Percentiles rank a stretch among this genome's conserved stretches.
phyloP scores from a whole-genome alignment of 805 yeast species.

The Saccharomycodes ludwigii region DNA sequence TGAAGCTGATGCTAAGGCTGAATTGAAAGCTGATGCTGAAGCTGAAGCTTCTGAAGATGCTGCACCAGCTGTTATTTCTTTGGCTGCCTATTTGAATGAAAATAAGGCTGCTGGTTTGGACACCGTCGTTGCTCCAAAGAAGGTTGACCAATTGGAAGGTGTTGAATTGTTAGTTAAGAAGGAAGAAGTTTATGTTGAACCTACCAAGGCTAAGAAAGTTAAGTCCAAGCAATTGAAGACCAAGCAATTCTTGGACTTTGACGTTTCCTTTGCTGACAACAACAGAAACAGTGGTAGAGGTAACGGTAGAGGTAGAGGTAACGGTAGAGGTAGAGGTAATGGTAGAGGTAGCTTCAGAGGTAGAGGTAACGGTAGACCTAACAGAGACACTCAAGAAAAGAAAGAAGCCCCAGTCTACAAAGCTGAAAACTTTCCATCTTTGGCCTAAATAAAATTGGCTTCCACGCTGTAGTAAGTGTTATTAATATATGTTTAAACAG shows the following conservation, averaged over 20 bases:
- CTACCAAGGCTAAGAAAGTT: conserved; percentile 53
- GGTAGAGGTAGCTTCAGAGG: conserved; percentile 19
- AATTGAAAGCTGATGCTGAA: conserved; percentile 46
- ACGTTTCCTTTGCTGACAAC: conserved; percentile 54
- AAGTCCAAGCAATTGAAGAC: conserved; percentile 71
- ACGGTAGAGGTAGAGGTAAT: conserved; percentile 11
- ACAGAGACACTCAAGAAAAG: conserved; percentile 20
- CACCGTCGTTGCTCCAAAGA: conserved; percentile 25
- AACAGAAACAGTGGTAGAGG: conserved; percentile 23
- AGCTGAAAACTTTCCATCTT: conserved; percentile 67
- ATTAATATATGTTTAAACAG: neutral
- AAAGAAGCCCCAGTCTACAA: conserved; percentile 29
- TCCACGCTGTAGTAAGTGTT: conserved; percentile 1
- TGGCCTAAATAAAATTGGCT: conserved; percentile 30
- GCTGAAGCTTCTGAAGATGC: conserved; percentile 38
- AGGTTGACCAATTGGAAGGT: conserved; percentile 24
- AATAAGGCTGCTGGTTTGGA: conserved; percentile 44
- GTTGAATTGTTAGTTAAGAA: conserved; percentile 56
- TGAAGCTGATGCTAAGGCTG: conserved; percentile 29
- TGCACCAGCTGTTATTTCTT: conserved; percentile 52
- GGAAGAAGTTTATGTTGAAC: conserved; percentile 44
- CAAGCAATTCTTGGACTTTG: conserved; percentile 65
- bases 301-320: conserved; percentile 22
- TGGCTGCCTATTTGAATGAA: conserved; percentile 79
- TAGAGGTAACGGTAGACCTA: conserved; percentile 15